These are phyloP conservation scores for Lecanicillium sp. DNA, from an alignment of 2,329 filamentous ascomycete species.

Conservation along the genomic window DNA sequence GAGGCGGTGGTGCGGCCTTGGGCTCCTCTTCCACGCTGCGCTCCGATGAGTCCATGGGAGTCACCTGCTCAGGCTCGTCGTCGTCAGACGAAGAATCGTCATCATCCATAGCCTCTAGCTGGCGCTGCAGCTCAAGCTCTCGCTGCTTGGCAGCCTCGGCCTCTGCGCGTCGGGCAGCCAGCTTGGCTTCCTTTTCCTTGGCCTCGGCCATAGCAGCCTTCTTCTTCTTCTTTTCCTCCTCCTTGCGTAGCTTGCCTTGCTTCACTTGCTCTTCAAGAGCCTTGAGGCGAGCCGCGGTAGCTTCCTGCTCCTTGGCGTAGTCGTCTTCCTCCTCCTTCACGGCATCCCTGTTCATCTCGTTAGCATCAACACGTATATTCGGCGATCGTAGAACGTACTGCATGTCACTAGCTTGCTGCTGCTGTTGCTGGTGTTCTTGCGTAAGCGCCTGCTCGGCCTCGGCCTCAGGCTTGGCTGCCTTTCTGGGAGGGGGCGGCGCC, in stretches of 20 bases:
- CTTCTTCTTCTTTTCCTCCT: slow-evolving; percentile 89
- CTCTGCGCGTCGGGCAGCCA: slow-evolving; percentile 81
- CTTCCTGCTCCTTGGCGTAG: slow-evolving; percentile 71
- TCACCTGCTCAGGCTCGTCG: slow-evolving; percentile 66
- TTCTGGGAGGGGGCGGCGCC: slow-evolving; percentile 75
- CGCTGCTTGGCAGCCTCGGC: slow-evolving; percentile 86
- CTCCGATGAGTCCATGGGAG: slow-evolving; percentile 54
- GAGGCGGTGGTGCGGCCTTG: slow-evolving; percentile 46
- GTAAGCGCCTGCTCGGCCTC: slow-evolving; percentile 59
- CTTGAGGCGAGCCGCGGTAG: slow-evolving; percentile 73
- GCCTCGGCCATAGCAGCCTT: slow-evolving; percentile 82
- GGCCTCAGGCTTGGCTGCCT: slow-evolving; percentile 48
- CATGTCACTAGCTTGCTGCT: slow-evolving; percentile 64
- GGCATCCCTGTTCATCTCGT: slow-evolving; percentile 53
- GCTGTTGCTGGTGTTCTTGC: slow-evolving; percentile 70
- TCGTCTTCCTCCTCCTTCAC: slow-evolving; percentile 73
- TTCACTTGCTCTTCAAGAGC: slow-evolving; percentile 91
- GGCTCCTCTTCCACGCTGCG: slow-evolving; percentile 46
- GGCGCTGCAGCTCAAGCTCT: slow-evolving; percentile 81
- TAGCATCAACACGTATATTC: slow-evolving; percentile 16
- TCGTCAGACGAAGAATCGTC: slow-evolving; percentile 77
- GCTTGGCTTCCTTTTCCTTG: slow-evolving; percentile 79
- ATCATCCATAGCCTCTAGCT: slow-evolving; percentile 70
- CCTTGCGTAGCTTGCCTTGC: slow-evolving; percentile 89
- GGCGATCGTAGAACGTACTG: slow-evolving; percentile 60